Base-by-base conservation (phyloP, 148 eudicot species). In the Spergularia bocconei region DNA sequence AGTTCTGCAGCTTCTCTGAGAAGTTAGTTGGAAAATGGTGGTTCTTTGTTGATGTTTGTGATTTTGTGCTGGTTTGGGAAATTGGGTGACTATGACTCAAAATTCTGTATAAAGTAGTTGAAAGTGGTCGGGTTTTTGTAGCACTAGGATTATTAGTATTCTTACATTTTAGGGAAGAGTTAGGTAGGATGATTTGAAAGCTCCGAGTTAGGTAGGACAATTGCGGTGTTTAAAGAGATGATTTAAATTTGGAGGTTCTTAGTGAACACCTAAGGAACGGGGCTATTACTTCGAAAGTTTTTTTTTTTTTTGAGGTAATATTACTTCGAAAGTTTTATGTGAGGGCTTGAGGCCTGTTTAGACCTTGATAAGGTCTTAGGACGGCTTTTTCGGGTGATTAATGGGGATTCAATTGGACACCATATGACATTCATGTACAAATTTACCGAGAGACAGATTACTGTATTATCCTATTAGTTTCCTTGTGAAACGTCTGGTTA, bases 201-300 rank as follows among this genome's bases (percentile, higher is more conserved):
- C 25, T 23, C 6, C 9, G 55, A 55, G 55, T 50, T 48, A 20
- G 56, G 57, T 16, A 39, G 25, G 54, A 68, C 17, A 21, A 13
- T 50, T 50, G 13, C 29, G 38, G 56, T 68, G 57, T 68, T 50
- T 12, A n/a, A 48, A 2, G 71, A 50, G 38, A 2, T 29, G 57
- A 68, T 68, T 68, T 13, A 63, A 44, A 63, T 36, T 16, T 63
- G 67, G 67, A 63, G 47, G n/a, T 12, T 17, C 41, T 67, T 12
- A 48, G 38, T n/a, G 20, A 60, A 59, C 10, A 16, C 33, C 2
- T 69, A 20, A n/a, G n/a, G n/a, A n/a, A 15, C 51, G 51, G 53
- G 33, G 39, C 23, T n/a, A 51, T 13, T 69, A 11, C 51, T 6
- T 69, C 36, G 25, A 3, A 66, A 69, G 59, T 68, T 23, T 25